These are phyloP conservation scores for Apiospora rasikravindrae DNA, from an alignment of 2,329 filamentous ascomycete species.

Conservation along the genomic window DNA sequence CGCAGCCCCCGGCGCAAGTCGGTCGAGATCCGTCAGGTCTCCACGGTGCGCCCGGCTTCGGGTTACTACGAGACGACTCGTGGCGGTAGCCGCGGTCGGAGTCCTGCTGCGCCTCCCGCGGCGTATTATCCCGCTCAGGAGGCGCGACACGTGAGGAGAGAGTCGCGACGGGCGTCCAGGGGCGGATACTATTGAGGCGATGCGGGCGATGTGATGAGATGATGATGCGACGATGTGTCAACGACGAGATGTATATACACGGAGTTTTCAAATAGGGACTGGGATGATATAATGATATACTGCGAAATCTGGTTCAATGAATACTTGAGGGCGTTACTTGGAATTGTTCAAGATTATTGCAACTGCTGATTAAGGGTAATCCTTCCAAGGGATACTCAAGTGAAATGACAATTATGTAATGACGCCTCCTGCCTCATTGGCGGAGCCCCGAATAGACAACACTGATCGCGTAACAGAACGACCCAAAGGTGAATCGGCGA, in stretches of 20 bases:
- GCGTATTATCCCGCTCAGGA: background rate
- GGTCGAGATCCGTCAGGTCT: slow-evolving; percentile 10
- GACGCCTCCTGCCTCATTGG: background rate
- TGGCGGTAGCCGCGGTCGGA: background rate
- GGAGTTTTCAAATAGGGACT: background rate
- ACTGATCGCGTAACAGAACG: no score
- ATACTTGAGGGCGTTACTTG: background rate
- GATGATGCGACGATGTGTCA: background rate
- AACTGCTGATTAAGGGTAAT: background rate
- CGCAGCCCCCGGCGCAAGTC: background rate
- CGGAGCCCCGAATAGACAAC: no score
- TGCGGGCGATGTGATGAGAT: background rate
- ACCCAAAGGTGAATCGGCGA: background rate
- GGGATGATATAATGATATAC: background rate
- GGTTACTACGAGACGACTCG: background rate
- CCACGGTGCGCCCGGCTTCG: background rate
- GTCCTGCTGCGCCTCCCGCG: background rate
- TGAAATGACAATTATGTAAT: background rate
- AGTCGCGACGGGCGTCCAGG: slow-evolving; percentile 3
- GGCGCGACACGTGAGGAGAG: background rate
- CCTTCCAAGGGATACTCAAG: background rate
- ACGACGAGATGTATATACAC: background rate
- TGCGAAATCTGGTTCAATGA: background rate
- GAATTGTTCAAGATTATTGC: background rate
- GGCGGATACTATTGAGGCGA: background rate